Evolutionary conservation across 208 protist species (phyloP).

Genomic region (Borovskyia barvae): DNA sequence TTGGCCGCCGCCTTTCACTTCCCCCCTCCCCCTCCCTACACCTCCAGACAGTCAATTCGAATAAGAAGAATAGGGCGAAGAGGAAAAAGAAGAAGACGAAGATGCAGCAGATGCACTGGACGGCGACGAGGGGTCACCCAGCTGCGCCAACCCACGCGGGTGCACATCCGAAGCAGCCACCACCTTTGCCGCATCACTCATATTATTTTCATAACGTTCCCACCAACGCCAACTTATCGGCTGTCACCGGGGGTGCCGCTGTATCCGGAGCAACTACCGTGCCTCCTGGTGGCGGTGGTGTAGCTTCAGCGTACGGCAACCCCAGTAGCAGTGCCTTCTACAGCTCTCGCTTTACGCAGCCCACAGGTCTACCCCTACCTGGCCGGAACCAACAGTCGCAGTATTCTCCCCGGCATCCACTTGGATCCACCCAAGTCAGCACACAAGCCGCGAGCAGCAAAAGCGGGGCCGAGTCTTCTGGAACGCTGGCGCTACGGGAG

Average conservation of each 20-base stretch:
- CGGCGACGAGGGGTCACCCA: conserved; percentile 14
- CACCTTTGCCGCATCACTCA: not conserved
- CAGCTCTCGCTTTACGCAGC: not conserved
- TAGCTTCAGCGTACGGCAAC: not conserved
- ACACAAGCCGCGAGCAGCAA: not conserved
- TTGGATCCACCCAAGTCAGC: not conserved
- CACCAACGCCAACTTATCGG: no score
- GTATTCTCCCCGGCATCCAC: not conserved
- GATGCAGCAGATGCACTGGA: conserved; percentile 36
- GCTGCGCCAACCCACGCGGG: conserved; percentile 1
- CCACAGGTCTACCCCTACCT: not conserved
- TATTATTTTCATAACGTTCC: no score
- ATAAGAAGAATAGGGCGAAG: no score
- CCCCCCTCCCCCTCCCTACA: no score
- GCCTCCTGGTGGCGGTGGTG: not conserved
- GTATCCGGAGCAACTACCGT: not conserved
- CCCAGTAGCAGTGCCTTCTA: conserved; percentile 2
- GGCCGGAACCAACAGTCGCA: conserved; percentile 14
- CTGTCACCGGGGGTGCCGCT: not conserved
- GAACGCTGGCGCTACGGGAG: conserved; percentile 8
- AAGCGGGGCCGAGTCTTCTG: conserved; percentile 3
- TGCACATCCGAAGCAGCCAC: not conserved
- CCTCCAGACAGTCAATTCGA: no score
- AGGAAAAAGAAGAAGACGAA: not conserved
- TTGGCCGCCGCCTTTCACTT: no score